Evolutionary conservation across 1,284 basidiomycete genomes (phyloP).

Genomic region (Mycena sp.): DNA sequence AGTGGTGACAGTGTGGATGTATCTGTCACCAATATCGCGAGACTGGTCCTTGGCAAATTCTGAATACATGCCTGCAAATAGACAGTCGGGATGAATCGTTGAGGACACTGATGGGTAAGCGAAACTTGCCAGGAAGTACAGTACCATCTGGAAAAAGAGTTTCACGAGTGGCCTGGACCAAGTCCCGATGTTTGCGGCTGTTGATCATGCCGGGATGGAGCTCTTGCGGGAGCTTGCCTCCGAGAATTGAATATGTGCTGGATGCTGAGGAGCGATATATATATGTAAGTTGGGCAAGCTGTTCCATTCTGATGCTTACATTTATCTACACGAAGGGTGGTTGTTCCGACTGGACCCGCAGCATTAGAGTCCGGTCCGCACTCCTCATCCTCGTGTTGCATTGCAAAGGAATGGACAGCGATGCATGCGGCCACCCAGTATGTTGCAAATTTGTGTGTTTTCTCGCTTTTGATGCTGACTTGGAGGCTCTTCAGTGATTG

Average conservation of each 20-base stretch:
- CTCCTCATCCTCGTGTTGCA: no score
- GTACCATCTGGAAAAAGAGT: background rate
- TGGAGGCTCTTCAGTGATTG: no score
- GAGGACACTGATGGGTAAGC: background rate
- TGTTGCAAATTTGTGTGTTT: no score
- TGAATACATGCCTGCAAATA: background rate
- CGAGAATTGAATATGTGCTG: background rate
- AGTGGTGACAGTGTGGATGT: background rate
- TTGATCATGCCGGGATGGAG: background rate
- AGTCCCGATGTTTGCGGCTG: background rate
- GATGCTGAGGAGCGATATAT: background rate
- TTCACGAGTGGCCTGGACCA: background rate
- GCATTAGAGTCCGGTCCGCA: no score
- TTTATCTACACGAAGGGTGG: conserved; percentile 11
- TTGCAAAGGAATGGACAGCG: no score
- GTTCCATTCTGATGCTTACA: background rate
- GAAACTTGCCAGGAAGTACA: background rate
- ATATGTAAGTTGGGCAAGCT: no score
- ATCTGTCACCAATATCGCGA: background rate
- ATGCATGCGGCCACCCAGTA: no score
- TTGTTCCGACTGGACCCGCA: background rate
- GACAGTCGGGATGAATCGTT: background rate
- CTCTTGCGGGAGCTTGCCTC: background rate
- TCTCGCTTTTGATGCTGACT: no score
- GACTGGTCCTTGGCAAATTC: no score